Evolutionary conservation across 371 early-diverging fungal genomes (phyloP), one percentile per base, ranked within the genome.

Genomic region (Apophysomyces variabilis): DNA sequence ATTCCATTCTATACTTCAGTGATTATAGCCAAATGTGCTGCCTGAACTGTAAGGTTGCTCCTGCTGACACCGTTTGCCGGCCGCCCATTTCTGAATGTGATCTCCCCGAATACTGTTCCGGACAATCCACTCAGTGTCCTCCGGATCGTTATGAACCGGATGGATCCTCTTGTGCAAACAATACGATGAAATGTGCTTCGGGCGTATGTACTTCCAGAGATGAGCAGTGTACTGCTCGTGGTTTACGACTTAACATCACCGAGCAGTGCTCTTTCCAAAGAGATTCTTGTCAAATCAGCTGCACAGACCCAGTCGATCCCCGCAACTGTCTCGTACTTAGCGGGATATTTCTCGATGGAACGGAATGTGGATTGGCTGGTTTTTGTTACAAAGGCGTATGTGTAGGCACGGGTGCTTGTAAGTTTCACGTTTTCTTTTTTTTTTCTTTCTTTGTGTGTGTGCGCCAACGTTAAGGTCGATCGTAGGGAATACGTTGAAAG

Each of bases 131-230:
- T 4, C 80, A 80, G 4, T 97, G 98, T 70, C 97, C 97, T 1
- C 18, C 72, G 1, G 94, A 96, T 77, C 38, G 64, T 0, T 88
- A 85, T 38, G 69, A 91, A 13, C 62, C 80, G 2, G 92, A 98
- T 71, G 93, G 93, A 14, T 83, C 88, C 0, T 58, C 85, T 0
- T 97, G 97, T 68, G 83, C 81, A 12, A 82, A 83, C 57, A 57
- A 65, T 3, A 80, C 76, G 2, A 80, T 90, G 69, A 72, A 85
- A 61, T 97, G 97, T 75, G 95, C 97, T 37, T 89, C 90, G 9
- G 97, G 97, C 11, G 66, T 89, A 13, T 97, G 97, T 74, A 97
- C 97, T 12, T 91, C 90, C 3, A 80, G 95, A 21, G 93, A 93
- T 72, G 82, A 85, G 9, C 96, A 96, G 74, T 96, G 97, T 67